phyloP scores from a whole-genome alignment of 495 filamentous ascomycete genomes.

The Xylaria cubensis region DNA sequence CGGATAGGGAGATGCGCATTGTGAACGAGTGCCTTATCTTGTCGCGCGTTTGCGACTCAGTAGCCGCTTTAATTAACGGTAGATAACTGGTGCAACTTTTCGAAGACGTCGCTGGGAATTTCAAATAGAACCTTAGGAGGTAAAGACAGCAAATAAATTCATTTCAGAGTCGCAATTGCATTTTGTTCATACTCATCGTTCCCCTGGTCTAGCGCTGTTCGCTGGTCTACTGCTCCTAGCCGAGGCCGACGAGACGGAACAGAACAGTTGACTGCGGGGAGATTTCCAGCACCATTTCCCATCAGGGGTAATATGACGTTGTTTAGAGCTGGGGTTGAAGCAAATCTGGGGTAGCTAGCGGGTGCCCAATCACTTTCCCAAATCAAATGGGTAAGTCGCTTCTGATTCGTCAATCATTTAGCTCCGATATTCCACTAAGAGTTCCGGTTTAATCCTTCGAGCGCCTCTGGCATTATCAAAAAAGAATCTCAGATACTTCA shows the following conservation, averaged over 20 bases:
- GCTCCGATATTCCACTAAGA: neutral
- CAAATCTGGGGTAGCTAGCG: conserved; percentile 4
- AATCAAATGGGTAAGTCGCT: neutral
- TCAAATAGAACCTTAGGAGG: neutral
- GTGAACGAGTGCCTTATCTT: neutral
- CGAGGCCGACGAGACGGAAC: neutral
- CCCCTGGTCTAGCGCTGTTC: neutral
- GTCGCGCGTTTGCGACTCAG: neutral
- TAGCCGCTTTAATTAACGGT: neutral
- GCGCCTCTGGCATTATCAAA: too few species aligned
- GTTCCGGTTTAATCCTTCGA: neutral
- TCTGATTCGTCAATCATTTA: neutral
- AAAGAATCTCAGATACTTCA: too few species aligned
- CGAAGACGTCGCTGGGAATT: too few species aligned
- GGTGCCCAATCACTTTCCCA: neutral
- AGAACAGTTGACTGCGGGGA: conserved; percentile 1
- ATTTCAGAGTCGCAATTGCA: neutral
- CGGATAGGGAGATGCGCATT: conserved; percentile 16
- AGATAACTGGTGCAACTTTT: too few species aligned
- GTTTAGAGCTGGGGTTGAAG: neutral
- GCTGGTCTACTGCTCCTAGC: neutral
- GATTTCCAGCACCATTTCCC: conserved; percentile 3
- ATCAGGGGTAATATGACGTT: conserved; percentile 2
- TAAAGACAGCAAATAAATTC: neutral
- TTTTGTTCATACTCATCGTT: neutral